Conservation (phyloP, 768 basidiomycete genomes). For the Boletellus emodensis region DNA sequence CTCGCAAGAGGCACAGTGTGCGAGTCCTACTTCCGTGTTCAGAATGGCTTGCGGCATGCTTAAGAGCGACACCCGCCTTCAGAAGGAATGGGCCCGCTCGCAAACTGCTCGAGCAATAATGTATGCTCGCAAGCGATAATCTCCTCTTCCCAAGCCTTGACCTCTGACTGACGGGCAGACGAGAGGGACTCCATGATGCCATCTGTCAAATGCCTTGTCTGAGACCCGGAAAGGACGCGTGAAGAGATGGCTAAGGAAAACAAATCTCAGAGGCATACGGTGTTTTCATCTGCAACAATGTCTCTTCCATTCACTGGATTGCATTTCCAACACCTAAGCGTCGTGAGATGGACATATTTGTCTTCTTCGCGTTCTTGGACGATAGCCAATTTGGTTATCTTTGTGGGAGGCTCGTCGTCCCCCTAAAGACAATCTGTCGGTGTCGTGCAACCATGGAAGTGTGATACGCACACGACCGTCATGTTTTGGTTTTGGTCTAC, state of each 20-base stretch:
- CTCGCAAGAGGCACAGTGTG: constrained; percentile 79
- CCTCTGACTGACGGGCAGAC: constrained; percentile 88
- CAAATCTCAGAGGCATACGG: constrained; percentile 23
- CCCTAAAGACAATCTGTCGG: constrained; percentile 39
- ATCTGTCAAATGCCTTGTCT: constrained; percentile 57
- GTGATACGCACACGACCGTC: constrained; percentile 56
- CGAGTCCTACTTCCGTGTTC: constrained; percentile 49
- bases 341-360: constrained; percentile 66
- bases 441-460: too few relatives aligned
- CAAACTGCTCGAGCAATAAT: constrained; percentile 47
- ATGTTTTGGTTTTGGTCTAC: constrained; percentile 56
- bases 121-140: constrained; percentile 83
- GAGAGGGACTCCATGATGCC: constrained; percentile 79
- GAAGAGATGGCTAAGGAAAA: neutral
- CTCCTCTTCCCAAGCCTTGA: constrained; percentile 98
- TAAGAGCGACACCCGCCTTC: constrained; percentile 17
- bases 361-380: constrained; percentile 84
- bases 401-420: constrained; percentile 78
- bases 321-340: constrained; percentile 76
- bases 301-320: constrained; percentile 47
- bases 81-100: constrained; percentile 21
- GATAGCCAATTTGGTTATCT: constrained; percentile 89
- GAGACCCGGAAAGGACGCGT: neutral
- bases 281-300: constrained; percentile 35
- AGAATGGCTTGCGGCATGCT: neutral